Conservation (phyloP, 148 eudicot genomes). For the Chenopodium album region DNA sequence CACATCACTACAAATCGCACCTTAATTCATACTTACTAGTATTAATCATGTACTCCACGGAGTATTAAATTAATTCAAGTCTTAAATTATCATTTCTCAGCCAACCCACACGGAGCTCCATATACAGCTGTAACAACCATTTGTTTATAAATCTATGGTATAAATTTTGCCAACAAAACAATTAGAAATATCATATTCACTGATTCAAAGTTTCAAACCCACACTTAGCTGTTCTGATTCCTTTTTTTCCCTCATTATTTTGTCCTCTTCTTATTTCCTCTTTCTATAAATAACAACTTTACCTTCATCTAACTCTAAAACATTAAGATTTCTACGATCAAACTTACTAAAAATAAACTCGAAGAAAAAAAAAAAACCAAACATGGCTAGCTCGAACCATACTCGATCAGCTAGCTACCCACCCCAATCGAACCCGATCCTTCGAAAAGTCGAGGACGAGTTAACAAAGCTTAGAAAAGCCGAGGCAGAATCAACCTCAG, state of each 20-base stretch:
- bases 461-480: slow-evolving; percentile 40
- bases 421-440: slow-evolving; percentile 41
- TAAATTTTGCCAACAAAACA: neutral
- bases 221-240: neutral
- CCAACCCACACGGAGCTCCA: neutral
- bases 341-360: neutral
- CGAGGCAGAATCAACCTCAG: slow-evolving; percentile 34
- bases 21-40: neutral
- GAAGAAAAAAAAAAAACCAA: too few species aligned
- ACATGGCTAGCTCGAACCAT: slow-evolving; percentile 31
- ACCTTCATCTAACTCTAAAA: neutral
- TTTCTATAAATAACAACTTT: neutral
- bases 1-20: neutral
- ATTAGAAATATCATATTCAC: neutral
- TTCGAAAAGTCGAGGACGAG: slow-evolving; percentile 34
- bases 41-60: too few species aligned
- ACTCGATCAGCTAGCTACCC: slow-evolving; percentile 56
- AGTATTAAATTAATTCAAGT: neutral
- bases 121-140: neutral
- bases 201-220: neutral
- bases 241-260: too few species aligned
- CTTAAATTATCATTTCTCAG: neutral
- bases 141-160: neutral
- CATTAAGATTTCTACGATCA: neutral
- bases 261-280: neutral